phyloP scores from a whole-genome alignment of 306 rosid species.

The Begonia masoniana region DNA sequence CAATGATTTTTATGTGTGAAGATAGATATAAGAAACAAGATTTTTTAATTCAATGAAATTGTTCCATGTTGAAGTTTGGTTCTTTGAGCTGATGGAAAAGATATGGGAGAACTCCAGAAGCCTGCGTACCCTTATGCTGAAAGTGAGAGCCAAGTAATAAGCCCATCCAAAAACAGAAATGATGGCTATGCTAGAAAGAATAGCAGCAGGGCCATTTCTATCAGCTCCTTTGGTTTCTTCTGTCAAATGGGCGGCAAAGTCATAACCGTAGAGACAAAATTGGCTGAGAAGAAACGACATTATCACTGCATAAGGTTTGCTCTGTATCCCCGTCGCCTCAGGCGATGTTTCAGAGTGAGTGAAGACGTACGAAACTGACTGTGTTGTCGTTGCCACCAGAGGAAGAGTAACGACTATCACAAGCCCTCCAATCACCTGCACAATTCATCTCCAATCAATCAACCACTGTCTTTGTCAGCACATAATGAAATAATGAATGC shows the following conservation, averaged over 20 bases:
- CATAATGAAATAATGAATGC: too few relatives aligned
- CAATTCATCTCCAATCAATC: too few relatives aligned
- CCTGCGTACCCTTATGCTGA: conserved; percentile 14
- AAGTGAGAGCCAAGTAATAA: conserved; percentile 14
- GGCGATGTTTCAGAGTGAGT: conserved; percentile 19
- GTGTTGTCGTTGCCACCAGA: conserved; percentile 12
- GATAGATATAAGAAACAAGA: too few relatives aligned
- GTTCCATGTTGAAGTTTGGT: too few relatives aligned
- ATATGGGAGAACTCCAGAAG: too few relatives aligned
- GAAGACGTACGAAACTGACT: conserved; percentile 14
- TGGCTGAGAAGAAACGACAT: conserved; percentile 14
- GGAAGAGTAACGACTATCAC: conserved; percentile 12
- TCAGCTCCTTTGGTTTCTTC: conserved; percentile 22
- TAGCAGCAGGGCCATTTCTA: conserved; percentile 12
- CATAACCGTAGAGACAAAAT: conserved; percentile 13
- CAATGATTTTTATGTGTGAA: too few relatives aligned
- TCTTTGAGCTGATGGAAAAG: too few relatives aligned
- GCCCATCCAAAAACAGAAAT: conserved; percentile 17
- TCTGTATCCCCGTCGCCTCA: conserved; percentile 7
- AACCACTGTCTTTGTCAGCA: too few relatives aligned
- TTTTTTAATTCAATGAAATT: too few relatives aligned
- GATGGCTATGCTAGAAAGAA: conserved; percentile 12
- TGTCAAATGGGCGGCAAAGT: conserved; percentile 18
- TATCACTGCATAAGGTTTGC: conserved; percentile 18
- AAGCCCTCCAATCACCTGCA: conserved; percentile 16